Percentiles rank a stretch among this genome's conserved stretches.
phyloP scores from a whole-genome alignment of 208 protist species.

The Borovskyia barvae region DNA sequence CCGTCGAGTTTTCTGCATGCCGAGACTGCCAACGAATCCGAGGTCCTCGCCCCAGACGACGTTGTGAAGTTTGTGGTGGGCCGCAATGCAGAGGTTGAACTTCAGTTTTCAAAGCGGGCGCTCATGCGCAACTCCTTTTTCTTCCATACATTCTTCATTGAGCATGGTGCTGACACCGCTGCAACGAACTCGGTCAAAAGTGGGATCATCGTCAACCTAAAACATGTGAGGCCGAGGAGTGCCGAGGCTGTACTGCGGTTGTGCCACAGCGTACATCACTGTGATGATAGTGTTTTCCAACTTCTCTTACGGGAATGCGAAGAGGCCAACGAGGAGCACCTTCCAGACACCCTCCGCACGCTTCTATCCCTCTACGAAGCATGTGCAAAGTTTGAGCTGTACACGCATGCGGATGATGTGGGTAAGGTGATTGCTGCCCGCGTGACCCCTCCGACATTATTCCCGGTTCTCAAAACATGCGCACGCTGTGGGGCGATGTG shows the following conservation, averaged over 20 bases:
- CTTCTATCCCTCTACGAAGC: slow-evolving; percentile 30
- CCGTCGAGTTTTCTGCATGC: no score
- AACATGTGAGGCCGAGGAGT: slow-evolving; percentile 7
- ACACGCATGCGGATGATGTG: slow-evolving; percentile 14
- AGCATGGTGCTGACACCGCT: background rate
- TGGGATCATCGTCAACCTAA: slow-evolving; percentile 8
- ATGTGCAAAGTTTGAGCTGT: slow-evolving; percentile 32
- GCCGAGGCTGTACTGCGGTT: slow-evolving; percentile 32
- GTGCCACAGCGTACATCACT: slow-evolving; percentile 12
- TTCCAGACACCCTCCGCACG: background rate
- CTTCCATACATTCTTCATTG: slow-evolving; percentile 15
- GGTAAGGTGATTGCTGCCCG: background rate
- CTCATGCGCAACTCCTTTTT: slow-evolving; percentile 15
- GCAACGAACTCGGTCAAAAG: background rate
- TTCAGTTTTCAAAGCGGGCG: slow-evolving; percentile 16
- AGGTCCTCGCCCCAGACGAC: background rate
- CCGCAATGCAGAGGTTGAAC: background rate
- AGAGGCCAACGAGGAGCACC: background rate
- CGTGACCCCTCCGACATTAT: slow-evolving; percentile 2
- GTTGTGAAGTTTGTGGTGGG: slow-evolving; percentile 15
- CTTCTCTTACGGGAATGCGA: slow-evolving; percentile 4
- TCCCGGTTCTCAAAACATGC: slow-evolving; percentile 16
- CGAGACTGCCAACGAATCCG: background rate
- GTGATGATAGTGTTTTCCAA: slow-evolving; percentile 26
- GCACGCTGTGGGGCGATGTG: slow-evolving; percentile 12